Evolutionary conservation across 1,284 basidiomycete species (phyloP), one percentile per base, ranked within the genome.

Genomic region (Ustilago lituana): DNA sequence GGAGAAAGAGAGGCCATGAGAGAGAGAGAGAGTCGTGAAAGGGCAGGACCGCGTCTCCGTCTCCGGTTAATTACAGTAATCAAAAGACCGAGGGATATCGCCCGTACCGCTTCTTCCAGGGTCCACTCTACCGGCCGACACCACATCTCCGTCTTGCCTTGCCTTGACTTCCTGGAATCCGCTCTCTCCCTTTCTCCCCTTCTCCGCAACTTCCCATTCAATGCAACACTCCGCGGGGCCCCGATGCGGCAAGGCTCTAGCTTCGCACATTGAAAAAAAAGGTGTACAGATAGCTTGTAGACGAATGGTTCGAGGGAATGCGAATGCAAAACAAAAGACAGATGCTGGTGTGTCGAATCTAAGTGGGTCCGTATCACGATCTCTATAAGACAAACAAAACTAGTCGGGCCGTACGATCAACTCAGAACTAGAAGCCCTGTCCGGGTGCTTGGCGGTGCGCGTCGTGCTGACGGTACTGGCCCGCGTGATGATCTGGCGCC

Each of bases 401-500:
- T n/a, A n/a, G n/a, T n/a, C n/a, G n/a, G n/a, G n/a, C n/a, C n/a
- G n/a, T n/a, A n/a, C n/a, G n/a, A n/a, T n/a, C n/a, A n/a, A 40
- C 15, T 27, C 36, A 40, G 17, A 5, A 14, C 46, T 33, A 49
- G 24, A 45, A 57, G 36, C 50, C 45, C 23, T 58, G 54, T 17
- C 37, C 47, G 2, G 27, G 32, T 6, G 36, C 50, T 24, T 56
- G 47, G 14, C 38, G 36, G 24, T 58, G 59, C 1, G 31, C 22
- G 22, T 56, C 56, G 9, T 48, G 46, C 5, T 59, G 62, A 6
- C 40, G 17, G 26, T 50, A 54, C 14, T 47, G 53, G 5, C 32
- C 48, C 15, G 29, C 20, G 7, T 47, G 32, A 10, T 48, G 38
- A 12, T 17, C 17, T 12, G 32, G 38, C 19, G 24, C 31, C 15